A percentile compares a stretch with the other conserved stretches of the same genome.
phyloP scores from a whole-genome alignment of 352 stramenopile species.

The Pythium oligandrum region DNA sequence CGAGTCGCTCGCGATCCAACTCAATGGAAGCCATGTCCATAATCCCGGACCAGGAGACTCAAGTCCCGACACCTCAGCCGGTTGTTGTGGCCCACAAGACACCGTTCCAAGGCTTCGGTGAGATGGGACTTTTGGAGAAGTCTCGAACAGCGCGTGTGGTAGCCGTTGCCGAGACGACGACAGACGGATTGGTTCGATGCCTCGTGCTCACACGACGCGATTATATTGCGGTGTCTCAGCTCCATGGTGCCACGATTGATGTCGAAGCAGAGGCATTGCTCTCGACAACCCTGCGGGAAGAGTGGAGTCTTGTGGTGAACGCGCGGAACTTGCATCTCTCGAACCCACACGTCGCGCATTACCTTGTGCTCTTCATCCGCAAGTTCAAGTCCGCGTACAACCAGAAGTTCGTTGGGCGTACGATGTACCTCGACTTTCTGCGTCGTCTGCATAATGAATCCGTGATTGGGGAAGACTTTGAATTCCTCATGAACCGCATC shows the following conservation, averaged over 20 bases:
- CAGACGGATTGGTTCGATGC: conserved; percentile 10
- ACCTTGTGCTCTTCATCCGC: conserved; percentile 72
- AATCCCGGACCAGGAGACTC: background rate
- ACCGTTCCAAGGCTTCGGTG: conserved; percentile 66
- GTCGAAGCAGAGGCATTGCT: conserved; percentile 48
- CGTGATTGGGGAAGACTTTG: conserved; percentile 44
- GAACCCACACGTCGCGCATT: conserved; percentile 59
- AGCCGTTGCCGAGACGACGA: conserved; percentile 23
- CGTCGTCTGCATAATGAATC: conserved; percentile 59
- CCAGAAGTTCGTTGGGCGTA: conserved; percentile 74
- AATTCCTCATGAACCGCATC: conserved; percentile 44
- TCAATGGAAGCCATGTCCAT: conserved; percentile 1
- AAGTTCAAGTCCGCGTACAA: conserved; percentile 75
- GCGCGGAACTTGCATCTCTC: conserved; percentile 56
- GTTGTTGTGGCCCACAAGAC: conserved; percentile 42
- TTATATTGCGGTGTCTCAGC: conserved; percentile 43
- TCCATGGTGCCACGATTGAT: conserved; percentile 28
- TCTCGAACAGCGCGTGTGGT: conserved; percentile 47
- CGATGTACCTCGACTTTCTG: conserved; percentile 65
- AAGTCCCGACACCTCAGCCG: no score
- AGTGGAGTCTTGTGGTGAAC: conserved; percentile 63
- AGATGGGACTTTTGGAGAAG: conserved; percentile 71
- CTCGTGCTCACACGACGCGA: conserved; percentile 39
- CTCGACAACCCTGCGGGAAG: conserved; percentile 58
- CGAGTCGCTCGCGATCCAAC: no score